phyloP scores from a whole-genome alignment of 352 stramenopile genomes.

The Globisporangium middletonii region DNA sequence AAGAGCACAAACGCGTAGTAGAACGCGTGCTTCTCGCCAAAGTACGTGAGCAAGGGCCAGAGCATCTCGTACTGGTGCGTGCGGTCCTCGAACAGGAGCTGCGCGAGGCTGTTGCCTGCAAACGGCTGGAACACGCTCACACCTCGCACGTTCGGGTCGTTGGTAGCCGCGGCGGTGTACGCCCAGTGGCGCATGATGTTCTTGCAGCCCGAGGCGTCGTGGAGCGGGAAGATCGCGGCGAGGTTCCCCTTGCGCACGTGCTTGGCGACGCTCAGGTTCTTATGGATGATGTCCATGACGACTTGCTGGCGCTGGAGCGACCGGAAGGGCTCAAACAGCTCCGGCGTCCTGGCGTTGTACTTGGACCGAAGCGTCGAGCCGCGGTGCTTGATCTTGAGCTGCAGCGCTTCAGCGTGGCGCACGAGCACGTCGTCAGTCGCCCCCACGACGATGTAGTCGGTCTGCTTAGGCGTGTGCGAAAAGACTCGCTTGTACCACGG shows the following conservation, averaged over 20 bases:
- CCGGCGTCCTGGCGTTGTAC: conserved; percentile 31
- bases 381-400: conserved; percentile 72
- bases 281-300: conserved; percentile 64
- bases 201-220: conserved; percentile 50
- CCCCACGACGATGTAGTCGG: conserved; percentile 59
- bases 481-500: conserved; percentile 1
- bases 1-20: conserved; percentile 76
- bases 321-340: conserved; percentile 62
- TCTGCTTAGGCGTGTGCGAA: conserved; percentile 6
- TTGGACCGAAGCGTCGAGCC: conserved; percentile 51
- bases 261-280: conserved; percentile 61
- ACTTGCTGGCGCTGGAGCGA: conserved; percentile 76
- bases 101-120: conserved; percentile 28
- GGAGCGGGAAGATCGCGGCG: conserved; percentile 54
- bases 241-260: conserved; percentile 53
- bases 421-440: conserved; percentile 49
- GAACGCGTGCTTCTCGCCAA: conserved; percentile 77
- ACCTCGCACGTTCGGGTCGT: background rate
- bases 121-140: conserved; percentile 53
- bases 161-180: conserved; percentile 17
- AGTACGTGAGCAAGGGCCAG: conserved; percentile 76
- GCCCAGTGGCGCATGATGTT: conserved; percentile 68
- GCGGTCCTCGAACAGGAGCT: conserved; percentile 59
- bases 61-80: conserved; percentile 73
- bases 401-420: conserved; percentile 49